These are phyloP conservation scores for Penicillium herquei DNA, from an alignment of 495 filamentous ascomycete species.

Conservation along the genomic window DNA sequence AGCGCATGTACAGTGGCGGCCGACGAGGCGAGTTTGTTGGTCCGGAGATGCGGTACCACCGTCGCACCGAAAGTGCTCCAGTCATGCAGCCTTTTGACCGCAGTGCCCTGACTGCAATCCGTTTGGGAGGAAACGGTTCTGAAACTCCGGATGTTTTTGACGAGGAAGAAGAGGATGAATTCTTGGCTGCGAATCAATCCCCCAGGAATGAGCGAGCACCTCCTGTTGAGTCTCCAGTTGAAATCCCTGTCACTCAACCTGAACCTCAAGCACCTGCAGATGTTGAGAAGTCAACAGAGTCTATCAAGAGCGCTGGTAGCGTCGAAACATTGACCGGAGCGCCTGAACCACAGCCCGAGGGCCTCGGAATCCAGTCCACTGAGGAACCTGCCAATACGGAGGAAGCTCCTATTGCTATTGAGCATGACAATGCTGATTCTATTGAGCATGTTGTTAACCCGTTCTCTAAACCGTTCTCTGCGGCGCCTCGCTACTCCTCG, in stretches of 20 bases:
- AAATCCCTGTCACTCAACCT: not conserved
- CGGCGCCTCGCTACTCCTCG: not conserved
- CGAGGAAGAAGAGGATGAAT: constrained; percentile 88
- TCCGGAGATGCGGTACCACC: constrained; percentile 85
- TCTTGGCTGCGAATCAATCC: constrained; percentile 41
- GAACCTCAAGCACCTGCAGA: constrained; percentile 7
- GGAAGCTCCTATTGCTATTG: not conserved
- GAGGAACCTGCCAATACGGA: constrained; percentile 2
- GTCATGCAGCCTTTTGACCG: constrained; percentile 81
- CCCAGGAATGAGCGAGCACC: constrained; percentile 17
- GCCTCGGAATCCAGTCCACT: constrained; percentile 50
- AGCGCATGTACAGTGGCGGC: constrained; percentile 87
- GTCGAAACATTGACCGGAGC: constrained; percentile 40
- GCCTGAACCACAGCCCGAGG: constrained; percentile 31
- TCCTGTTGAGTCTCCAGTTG: not conserved
- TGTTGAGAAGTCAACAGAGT: constrained; percentile 38
- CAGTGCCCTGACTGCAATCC: constrained; percentile 60
- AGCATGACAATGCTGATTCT: constrained; percentile 7
- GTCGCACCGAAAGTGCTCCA: constrained; percentile 89
- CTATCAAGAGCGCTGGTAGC: constrained; percentile 34
- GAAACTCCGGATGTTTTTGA: constrained; percentile 84
- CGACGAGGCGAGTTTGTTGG: constrained; percentile 67
- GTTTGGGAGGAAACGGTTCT: constrained; percentile 61
- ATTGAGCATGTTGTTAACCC: constrained; percentile 22
- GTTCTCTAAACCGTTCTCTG: constrained; percentile 9